phyloP scores from a whole-genome alignment of 345 rosid genomes.

The Arabidopsis arenosa region DNA sequence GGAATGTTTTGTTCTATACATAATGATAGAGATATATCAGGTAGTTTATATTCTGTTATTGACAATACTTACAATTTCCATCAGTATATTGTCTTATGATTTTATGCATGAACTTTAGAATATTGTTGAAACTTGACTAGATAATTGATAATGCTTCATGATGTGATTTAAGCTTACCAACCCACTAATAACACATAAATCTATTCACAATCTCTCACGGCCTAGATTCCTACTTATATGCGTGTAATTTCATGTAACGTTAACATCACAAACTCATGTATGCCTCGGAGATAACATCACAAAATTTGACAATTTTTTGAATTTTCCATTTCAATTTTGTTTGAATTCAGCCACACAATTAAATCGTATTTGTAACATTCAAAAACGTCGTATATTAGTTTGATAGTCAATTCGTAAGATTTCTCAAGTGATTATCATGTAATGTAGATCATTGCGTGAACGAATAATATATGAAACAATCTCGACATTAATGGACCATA shows the following conservation, averaged over 20 bases:
- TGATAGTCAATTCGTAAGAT: no score
- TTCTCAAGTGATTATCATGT: not conserved
- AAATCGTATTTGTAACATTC: not conserved
- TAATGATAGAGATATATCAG: conserved; percentile 21
- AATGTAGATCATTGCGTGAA: not conserved
- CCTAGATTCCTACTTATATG: conserved; percentile 14
- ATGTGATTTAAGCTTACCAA: conserved; percentile 37
- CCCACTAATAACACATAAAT: conserved; percentile 27
- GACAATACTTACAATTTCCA: conserved; percentile 11
- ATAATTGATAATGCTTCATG: conserved; percentile 29
- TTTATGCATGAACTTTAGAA: conserved; percentile 22
- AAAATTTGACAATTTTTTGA: no score
- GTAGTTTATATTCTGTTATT: conserved; percentile 26
- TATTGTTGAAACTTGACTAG: conserved; percentile 34
- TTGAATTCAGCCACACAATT: not conserved
- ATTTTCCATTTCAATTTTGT: not conserved
- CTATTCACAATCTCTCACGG: not conserved
- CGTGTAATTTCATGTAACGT: conserved; percentile 15
- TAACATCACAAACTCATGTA: conserved; percentile 23
- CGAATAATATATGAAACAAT: not conserved
- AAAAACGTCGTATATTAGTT: not conserved
- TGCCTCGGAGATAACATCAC: conserved; percentile 12
- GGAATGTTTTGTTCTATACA: not conserved
- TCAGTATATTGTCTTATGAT: conserved; percentile 15
- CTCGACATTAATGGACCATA: not conserved